Conservation (phyloP, 345 rosid species). For the Salix caprea region DNA sequence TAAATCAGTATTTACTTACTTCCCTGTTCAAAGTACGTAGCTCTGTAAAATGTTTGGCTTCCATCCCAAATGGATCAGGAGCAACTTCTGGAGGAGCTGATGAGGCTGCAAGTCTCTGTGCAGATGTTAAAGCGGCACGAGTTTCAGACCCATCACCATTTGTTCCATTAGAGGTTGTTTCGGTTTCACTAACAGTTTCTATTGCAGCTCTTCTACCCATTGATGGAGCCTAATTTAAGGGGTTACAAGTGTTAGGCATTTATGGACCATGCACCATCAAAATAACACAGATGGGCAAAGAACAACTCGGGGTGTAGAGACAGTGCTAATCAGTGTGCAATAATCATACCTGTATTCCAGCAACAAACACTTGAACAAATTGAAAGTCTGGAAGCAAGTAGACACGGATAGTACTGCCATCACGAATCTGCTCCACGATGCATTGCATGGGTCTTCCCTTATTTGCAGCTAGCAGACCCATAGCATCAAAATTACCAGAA, state of each 20-base stretch:
- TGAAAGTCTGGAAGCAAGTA: conserved; percentile 95
- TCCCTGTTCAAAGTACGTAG: conserved; percentile 79
- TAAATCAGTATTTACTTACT: conserved; percentile 38
- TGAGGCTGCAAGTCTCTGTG: conserved; percentile 83
- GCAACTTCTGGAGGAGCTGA: conserved; percentile 56
- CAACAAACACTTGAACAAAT: conserved; percentile 93
- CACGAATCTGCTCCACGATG: conserved; percentile 93
- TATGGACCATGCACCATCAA: background rate
- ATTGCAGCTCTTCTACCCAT: conserved; percentile 66
- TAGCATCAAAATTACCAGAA: conserved; percentile 73
- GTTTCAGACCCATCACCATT: conserved; percentile 72
- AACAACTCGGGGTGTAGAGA: background rate
- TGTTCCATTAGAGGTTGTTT: conserved; percentile 41
- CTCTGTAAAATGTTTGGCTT: conserved; percentile 92
- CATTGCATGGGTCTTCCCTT: conserved; percentile 86
- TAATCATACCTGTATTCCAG: conserved; percentile 79
- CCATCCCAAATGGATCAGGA: conserved; percentile 77
- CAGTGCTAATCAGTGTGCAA: background rate
- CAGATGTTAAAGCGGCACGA: conserved; percentile 70
- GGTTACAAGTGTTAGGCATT: background rate
- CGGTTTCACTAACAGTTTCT: conserved; percentile 47
- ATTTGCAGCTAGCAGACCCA: conserved; percentile 70
- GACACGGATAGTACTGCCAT: conserved; percentile 86
- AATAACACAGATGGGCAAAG: background rate
- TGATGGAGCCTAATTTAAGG: conserved; percentile 61